Base-by-base conservation (phyloP, 768 basidiomycete genomes). In the Phanerodontia chrysosporium region DNA sequence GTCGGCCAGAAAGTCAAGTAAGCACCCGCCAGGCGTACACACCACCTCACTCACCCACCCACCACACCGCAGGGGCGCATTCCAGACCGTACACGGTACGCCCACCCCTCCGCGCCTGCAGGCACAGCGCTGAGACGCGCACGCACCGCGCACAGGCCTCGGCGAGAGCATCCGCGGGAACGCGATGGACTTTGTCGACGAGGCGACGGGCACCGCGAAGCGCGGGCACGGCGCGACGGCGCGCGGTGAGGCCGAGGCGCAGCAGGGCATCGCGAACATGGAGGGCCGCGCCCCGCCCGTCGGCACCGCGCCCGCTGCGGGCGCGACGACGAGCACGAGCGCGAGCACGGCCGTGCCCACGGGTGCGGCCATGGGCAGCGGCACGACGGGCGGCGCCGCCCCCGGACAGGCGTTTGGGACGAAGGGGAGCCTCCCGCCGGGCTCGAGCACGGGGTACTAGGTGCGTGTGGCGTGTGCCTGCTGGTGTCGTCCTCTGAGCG, bases 101-200 rank as follows among this genome's bases (percentile, higher is more conserved):
- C 39, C 9, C 39, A 12, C 16, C 8, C 39, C n/a, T n/a, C 39
- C 39, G 9, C 6, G 39, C 39, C 39, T 18, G 4, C 10, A 42
- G 39, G 10, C 18, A 6, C 21, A 6, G 29, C 28, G 7, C 27
- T 8, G 4, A 14, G 21, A 2, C 3, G 13, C 24, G 25, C 8
- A 12, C 36, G 27, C 14, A 29, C 22, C 2, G 30, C n/a, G 22
- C 4, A 25, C 39, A 61, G 57, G 51, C 32, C 45, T 59, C 46
- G 61, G 61, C 46, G 61, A 62, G 52, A 58, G 51, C 39, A 59
- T 62, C 35, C 57, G 61, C 39, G 61, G 57, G 25, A 59, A 58
- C 49, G 61, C 61, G 2, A 62, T 62, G 61, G 61, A 62, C 58
- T 62, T 62, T 44, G 61, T 57, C 25, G 61, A 62, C 35, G 53